Base-by-base conservation (phyloP, 2,329 filamentous ascomycete species). In the Pseudogymnoascus pannorum region DNA sequence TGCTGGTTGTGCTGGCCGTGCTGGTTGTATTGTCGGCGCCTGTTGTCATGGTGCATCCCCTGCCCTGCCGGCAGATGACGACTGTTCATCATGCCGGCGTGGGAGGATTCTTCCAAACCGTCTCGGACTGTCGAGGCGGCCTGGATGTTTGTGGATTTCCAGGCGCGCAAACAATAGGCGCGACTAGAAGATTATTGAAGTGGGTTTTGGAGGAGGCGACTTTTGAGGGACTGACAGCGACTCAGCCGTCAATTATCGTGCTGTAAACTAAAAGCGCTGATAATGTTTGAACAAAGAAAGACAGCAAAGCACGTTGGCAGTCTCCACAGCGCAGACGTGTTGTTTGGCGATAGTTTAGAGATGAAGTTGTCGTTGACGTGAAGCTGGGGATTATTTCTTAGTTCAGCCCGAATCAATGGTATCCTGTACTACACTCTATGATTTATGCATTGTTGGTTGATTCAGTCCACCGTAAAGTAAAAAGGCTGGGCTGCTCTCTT, bases 11-110 rank as follows among this genome's bases (percentile, higher is more conserved):
- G 40, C 20, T 54, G 38, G 26, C 20, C 31, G 24, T 60, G 59
- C 35, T 69, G 68, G 60, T 69, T 75, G 68, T 65, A 71, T 48
- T 62, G 70, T 59, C 71, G 66, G 57, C 70, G 68, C 61, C 71
- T 69, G 22, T 67, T 66, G 64, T 73, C 72, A 63, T 66, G 65
- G 58, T 69, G 70, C 68, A 73, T 71, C 74, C 80, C 80, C 77
- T 86, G 85, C 81, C 87, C 87, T 84, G 85, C 85, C 84, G 86
- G 85, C 85, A 88, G 85, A 87, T 87, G 85, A 82, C 80, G 82
- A 77, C 79, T 79, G 79, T 86, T 88, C 87, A 91, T 91, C 86
- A 82, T 89, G 83, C 84, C 85, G 84, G 83, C 82, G 77, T 83
- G 81, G 82, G 82, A 74, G 68, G 70, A 64, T 65, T 60, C 59